Evolutionary conservation across 2,329 filamentous ascomycete genomes (phyloP), one percentile per base, ranked within the genome.

Genomic region (Chaetomium strumarium): DNA sequence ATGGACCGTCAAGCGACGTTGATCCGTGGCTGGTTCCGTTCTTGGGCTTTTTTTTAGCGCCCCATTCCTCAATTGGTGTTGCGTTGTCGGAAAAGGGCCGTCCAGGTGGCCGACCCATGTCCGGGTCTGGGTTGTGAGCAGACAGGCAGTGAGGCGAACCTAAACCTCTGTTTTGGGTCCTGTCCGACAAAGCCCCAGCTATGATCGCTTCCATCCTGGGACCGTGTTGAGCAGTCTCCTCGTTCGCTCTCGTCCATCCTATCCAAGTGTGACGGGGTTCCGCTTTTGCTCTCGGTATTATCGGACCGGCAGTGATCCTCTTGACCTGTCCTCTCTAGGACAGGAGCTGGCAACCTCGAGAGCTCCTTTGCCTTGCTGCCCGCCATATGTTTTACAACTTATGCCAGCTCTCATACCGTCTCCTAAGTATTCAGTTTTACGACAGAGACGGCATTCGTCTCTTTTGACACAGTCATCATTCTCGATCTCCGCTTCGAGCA

Each of bases 401-500:
- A 30, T 49, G 30, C 46, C 29, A 34, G 5, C 33, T 19, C 8
- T 1, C 40, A 16, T 42, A 30, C 13, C 8, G 16, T 36, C 10
- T 44, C 20, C 16, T 31, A 14, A 12, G 19, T 12, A 13, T 14
- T 14, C 24, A 13, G 20, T 19, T 20, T 30, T 14, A 41, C 20
- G 24, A n/a, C 31, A 36, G 14, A 43, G 5, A 31, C 19, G 40
- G 8, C 37, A n/a, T 36, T 3, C 20, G 13, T 3, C 24, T 10
- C 11, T 37, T 14, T 14, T 51, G 24, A 49, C 34, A 36, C 46
- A n/a, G 8, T 33, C 29, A 49, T 43, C 37, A 31, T 45, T 45
- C 42, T 40, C 24, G 45, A 31, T 20, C 34, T 42, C 17, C 30
- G 31, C 34, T 12, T 47, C 49, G 60, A 64, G 59, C 54, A 64